Evolutionary conservation across 768 basidiomycete species (phyloP).

Genomic region (Galerina marginata): DNA sequence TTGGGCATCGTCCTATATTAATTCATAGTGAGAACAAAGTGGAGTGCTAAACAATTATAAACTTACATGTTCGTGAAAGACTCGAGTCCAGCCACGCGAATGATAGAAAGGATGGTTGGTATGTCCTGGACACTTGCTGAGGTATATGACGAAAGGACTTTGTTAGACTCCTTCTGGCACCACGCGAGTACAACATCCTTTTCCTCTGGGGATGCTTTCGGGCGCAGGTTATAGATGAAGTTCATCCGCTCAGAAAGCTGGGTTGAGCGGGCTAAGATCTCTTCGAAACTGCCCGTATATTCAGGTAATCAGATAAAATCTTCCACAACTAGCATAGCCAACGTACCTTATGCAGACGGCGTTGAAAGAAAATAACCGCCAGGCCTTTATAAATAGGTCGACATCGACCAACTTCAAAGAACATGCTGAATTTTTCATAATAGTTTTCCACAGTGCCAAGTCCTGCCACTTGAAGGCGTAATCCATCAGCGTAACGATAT

Average conservation of each 20-base stretch:
- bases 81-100: constrained; percentile 19
- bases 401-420: constrained; percentile 16
- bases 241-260: constrained; percentile 22
- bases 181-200: constrained; percentile 19
- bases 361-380: constrained; percentile 31
- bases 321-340: background rate
- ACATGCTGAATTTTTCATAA: constrained; percentile 22
- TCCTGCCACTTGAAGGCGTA: constrained; percentile 35
- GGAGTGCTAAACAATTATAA: too few species aligned
- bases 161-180: constrained; percentile 22
- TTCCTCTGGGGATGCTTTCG: constrained; percentile 17
- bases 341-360: constrained; percentile 25
- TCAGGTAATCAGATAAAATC: background rate
- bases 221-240: constrained; percentile 24
- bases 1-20: constrained; percentile 28
- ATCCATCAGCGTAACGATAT: constrained; percentile 20
- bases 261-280: constrained; percentile 18
- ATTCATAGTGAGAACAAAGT: too few species aligned
- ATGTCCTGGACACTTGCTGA: constrained; percentile 24
- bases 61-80: constrained; percentile 22
- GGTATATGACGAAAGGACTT: constrained; percentile 26
- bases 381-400: constrained; percentile 22
- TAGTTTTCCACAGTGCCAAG: constrained; percentile 29
- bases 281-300: constrained; percentile 24
- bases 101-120: constrained; percentile 28